These are phyloP conservation scores for Rhynchosporium graminicola DNA, from an alignment of 2,329 filamentous ascomycete genomes.

Conservation along the genomic window DNA sequence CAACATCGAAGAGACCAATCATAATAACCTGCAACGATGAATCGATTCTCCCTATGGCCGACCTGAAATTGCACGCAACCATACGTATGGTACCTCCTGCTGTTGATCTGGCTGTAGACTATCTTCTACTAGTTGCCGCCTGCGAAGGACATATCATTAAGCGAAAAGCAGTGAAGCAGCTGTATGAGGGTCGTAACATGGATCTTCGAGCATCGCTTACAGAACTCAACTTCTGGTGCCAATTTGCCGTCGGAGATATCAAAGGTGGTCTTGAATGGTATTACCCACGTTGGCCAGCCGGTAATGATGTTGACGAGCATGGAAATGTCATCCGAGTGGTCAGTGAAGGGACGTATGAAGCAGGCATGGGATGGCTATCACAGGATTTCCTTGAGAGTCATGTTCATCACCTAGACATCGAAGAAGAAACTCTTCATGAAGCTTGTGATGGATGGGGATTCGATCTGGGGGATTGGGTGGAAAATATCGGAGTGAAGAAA, in stretches of 20 bases:
- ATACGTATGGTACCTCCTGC: constrained; percentile 73
- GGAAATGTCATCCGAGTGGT: constrained; percentile 73
- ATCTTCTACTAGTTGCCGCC: constrained; percentile 79
- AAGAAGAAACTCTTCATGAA: constrained; percentile 66
- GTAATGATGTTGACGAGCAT: constrained; percentile 65
- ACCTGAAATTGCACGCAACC: constrained; percentile 80
- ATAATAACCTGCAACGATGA: constrained; percentile 96
- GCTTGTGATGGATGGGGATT: constrained; percentile 68
- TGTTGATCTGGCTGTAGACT: constrained; percentile 69
- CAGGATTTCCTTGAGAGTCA: constrained; percentile 55
- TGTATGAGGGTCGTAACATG: constrained; percentile 68
- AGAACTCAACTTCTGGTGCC: constrained; percentile 95
- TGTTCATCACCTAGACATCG: constrained; percentile 46
- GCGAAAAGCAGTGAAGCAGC: constrained; percentile 63
- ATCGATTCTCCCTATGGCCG: constrained; percentile 71
- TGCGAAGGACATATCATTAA: constrained; percentile 83
- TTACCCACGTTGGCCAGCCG: constrained; percentile 72
- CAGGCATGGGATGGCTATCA: constrained; percentile 76
- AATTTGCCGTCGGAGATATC: constrained; percentile 89
- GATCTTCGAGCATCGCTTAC: constrained; percentile 81
- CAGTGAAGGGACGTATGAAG: constrained; percentile 75
- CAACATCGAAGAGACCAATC: constrained; percentile 85
- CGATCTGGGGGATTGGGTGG: constrained; percentile 60
- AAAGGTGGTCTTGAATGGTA: constrained; percentile 91
- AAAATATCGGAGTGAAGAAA: constrained; percentile 43